Evolutionary conservation across 1,139 yeast species (phyloP).

Genomic region (Fermentozyma sake): DNA sequence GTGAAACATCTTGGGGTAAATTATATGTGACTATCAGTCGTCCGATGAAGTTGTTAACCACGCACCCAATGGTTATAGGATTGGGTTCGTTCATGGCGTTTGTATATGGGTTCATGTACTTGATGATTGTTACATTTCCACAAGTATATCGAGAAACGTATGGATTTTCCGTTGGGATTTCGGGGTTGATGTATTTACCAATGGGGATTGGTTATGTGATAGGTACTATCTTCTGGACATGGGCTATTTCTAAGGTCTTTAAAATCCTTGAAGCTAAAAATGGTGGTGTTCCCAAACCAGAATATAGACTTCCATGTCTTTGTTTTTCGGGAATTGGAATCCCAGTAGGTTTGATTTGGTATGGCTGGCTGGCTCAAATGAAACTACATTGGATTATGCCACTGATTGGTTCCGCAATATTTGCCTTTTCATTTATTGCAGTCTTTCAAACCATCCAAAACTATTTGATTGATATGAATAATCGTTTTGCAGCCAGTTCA

Average conservation of each 20-base stretch:
- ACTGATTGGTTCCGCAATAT: conserved; percentile 48
- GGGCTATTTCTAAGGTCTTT: conserved; percentile 35
- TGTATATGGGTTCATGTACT: conserved; percentile 58
- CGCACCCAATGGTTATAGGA: conserved; percentile 62
- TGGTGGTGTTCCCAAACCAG: conserved; percentile 55
- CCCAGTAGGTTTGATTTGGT: conserved; percentile 54
- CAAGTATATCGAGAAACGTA: conserved; percentile 43
- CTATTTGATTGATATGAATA: conserved; percentile 63
- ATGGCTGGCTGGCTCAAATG: conserved; percentile 60
- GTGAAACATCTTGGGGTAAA: conserved; percentile 27
- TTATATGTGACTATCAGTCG: conserved; percentile 41
- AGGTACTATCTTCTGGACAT: conserved; percentile 46
- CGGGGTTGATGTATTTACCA: conserved; percentile 56
- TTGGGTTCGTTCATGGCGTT: conserved; percentile 62
- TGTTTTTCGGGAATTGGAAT: conserved; percentile 41
- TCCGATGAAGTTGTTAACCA: conserved; percentile 47
- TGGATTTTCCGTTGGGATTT: conserved; percentile 44
- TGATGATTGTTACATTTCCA: conserved; percentile 58
- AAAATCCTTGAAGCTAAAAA: conserved; percentile 30
- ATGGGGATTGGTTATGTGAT: conserved; percentile 48
- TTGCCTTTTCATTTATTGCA: conserved; percentile 54
- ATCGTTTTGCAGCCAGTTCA: conserved; percentile 55
- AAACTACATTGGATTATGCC: conserved; percentile 55
- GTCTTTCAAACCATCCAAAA: conserved; percentile 58
- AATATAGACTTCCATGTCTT: conserved; percentile 46